Percentiles rank a stretch among this genome's conserved stretches.
Evolutionary conservation across 352 stramenopile genomes (phyloP).

Genomic region (Achlya hypogyna): DNA sequence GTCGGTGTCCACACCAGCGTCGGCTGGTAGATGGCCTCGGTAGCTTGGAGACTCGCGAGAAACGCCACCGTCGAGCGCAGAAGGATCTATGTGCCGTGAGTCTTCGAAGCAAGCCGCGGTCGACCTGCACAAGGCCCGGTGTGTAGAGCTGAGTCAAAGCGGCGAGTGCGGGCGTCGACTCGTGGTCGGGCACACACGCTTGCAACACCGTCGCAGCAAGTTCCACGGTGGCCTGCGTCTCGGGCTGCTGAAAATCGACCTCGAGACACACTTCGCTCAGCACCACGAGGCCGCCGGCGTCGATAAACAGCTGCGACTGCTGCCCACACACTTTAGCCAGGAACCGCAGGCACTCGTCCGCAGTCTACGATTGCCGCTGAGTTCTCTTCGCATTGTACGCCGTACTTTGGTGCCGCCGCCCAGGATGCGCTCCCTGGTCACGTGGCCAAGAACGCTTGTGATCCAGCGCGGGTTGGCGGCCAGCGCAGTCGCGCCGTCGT

Average conservation of each 20-base stretch:
- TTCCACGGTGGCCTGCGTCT: background rate
- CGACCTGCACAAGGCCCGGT: constrained; percentile 63
- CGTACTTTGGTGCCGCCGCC: background rate
- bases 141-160: constrained; percentile 73
- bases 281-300: constrained; percentile 50
- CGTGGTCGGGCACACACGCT: constrained; percentile 43
- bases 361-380: constrained; percentile 50
- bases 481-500: constrained; percentile 37
- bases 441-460: constrained; percentile 46
- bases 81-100: constrained; percentile 33
- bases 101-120: background rate
- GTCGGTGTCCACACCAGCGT: constrained; percentile 65
- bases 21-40: constrained; percentile 48
- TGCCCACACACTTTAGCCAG: constrained; percentile 53
- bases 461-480: constrained; percentile 50
- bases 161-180: constrained; percentile 28
- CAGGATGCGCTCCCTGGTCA: constrained; percentile 47
- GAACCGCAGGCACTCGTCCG: constrained; percentile 47
- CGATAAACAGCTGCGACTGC: constrained; percentile 43
- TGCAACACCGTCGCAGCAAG: constrained; percentile 47
- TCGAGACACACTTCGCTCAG: constrained; percentile 47
- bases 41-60: constrained; percentile 44
- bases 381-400: no score
- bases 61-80: constrained; percentile 51
- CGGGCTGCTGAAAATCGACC: background rate